Percentiles rank a stretch among this genome's conserved stretches.
Evolutionary conservation across 2,329 filamentous ascomycete species (phyloP).

Genomic region (Malbranchea cinnamomea): DNA sequence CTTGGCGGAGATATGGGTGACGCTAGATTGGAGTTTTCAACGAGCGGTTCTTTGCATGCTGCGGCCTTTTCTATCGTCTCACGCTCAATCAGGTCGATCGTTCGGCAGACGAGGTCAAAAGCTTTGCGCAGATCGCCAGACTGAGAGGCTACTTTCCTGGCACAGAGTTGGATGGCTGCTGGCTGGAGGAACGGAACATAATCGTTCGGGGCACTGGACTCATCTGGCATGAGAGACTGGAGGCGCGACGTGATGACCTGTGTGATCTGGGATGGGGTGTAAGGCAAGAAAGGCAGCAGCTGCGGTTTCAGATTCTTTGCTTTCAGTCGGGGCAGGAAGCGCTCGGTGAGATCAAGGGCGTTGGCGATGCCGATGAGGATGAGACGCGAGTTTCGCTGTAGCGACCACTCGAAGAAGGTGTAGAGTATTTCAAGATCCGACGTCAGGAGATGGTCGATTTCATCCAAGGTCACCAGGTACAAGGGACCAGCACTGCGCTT

Average conservation of each 20-base stretch:
- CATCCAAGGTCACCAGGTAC: slow-evolving; percentile 79
- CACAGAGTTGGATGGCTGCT: slow-evolving; percentile 81
- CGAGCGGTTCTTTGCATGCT: slow-evolving; percentile 55
- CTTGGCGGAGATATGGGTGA: slow-evolving; percentile 34
- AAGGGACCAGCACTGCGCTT: slow-evolving; percentile 40
- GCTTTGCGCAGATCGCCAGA: slow-evolving; percentile 90
- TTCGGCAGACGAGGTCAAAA: slow-evolving; percentile 82
- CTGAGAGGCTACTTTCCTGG: slow-evolving; percentile 86
- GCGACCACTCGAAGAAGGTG: slow-evolving; percentile 90
- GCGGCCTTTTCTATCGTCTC: slow-evolving; percentile 57
- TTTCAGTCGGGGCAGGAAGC: slow-evolving; percentile 85
- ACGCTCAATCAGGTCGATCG: slow-evolving; percentile 74
- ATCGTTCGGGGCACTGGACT: slow-evolving; percentile 30
- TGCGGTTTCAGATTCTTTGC: slow-evolving; percentile 81
- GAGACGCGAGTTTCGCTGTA: slow-evolving; percentile 64
- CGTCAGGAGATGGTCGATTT: slow-evolving; percentile 86
- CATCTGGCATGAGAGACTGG: slow-evolving; percentile 49
- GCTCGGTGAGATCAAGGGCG: slow-evolving; percentile 85
- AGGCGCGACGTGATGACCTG: slow-evolving; percentile 74
- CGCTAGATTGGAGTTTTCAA: slow-evolving; percentile 66
- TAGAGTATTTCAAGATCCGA: slow-evolving; percentile 82
- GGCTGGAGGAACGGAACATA: slow-evolving; percentile 84
- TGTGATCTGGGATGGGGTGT: slow-evolving; percentile 75
- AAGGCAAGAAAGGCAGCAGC: slow-evolving; percentile 82
- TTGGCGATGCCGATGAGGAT: slow-evolving; percentile 89